Evolutionary conservation across 1,284 basidiomycete genomes (phyloP), one percentile per base, ranked within the genome.

Genomic region (Irpex lacteus): DNA sequence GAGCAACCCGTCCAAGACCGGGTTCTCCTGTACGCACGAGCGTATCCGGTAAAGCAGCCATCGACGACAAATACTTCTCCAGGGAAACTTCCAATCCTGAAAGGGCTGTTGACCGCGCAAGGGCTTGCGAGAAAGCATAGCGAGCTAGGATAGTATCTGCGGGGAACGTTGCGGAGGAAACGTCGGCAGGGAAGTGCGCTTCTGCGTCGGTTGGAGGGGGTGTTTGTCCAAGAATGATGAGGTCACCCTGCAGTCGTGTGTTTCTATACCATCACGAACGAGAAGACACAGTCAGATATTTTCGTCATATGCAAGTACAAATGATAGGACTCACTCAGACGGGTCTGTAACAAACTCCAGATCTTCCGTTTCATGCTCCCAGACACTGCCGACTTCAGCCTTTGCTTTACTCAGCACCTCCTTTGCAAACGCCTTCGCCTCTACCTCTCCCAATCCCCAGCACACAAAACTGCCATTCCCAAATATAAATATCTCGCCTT

Each of bases 341-440:
- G 92, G 91, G 76, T 96, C 94, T 26, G 91, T 89, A 6, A 95
- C 92, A 77, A 95, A 96, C 73, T 96, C 94, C 44, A 96, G 82
- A 70, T 95, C 93, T 72, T 96, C 94, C 19, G 91, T 91, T 79
- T 96, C 94, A 34, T 86, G 80, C 61, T 92, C 91, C 49, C 75
- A 81, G 60, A 95, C 77, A 1, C 83, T 80, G 1, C 81, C 84
- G 1, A 92, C 76, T 75, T 94, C 87, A 15, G 87, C 81, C 1
- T 82, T 80, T 0, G 81, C 76, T 4, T 82, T 79, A 50, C 81
- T 74, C 56, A 95, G 81, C 8, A 94, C 82, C 55, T 92, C 81
- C 19, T 77, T 75, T 37, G 87, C 83, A 72, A 96, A 96, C 61
- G 77, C 79, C 61, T 78, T 79, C 0, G 91, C 93, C 58, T 92